These are phyloP conservation scores for Cylindrodendrum hubeiense DNA, from an alignment of 2,329 filamentous ascomycete species.

Conservation along the genomic window DNA sequence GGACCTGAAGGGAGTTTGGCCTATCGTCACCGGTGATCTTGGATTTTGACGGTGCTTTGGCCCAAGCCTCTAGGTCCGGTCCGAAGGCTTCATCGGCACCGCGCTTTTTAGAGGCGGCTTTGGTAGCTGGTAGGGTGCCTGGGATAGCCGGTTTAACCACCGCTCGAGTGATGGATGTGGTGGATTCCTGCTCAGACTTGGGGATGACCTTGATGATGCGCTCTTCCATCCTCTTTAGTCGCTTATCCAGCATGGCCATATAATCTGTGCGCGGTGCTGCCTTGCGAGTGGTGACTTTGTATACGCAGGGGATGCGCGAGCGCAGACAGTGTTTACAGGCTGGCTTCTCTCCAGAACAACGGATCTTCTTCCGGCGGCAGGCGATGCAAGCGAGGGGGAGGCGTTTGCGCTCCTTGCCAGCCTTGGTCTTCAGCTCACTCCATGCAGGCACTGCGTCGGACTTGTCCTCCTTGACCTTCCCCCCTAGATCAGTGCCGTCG, in stretches of 20 bases:
- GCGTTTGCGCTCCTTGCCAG: slow-evolving; percentile 94
- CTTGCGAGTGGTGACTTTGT: slow-evolving; percentile 96
- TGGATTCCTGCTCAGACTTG: slow-evolving; percentile 80
- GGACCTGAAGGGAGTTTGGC: slow-evolving; percentile 66
- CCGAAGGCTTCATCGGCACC: slow-evolving; percentile 90
- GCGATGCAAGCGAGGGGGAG: slow-evolving; percentile 95
- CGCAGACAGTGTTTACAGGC: slow-evolving; percentile 96
- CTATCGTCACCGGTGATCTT: slow-evolving; percentile 57
- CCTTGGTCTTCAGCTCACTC: slow-evolving; percentile 90
- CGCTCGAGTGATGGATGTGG: slow-evolving; percentile 79
- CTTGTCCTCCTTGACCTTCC: slow-evolving; percentile 69
- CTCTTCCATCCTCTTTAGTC: slow-evolving; percentile 97
- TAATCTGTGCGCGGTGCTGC: slow-evolving; percentile 96
- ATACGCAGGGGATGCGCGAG: slow-evolving; percentile 94
- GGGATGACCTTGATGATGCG: slow-evolving; percentile 96
- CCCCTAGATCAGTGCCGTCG: slow-evolving; percentile 67
- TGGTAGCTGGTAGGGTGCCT: slow-evolving; percentile 59
- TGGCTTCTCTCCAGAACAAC: slow-evolving; percentile 97
- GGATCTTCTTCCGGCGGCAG: slow-evolving; percentile 96
- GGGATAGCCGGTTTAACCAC: slow-evolving; percentile 84
- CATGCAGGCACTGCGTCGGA: slow-evolving; percentile 73
- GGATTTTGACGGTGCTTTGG: slow-evolving; percentile 68
- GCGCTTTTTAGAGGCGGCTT: slow-evolving; percentile 78
- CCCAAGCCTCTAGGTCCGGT: slow-evolving; percentile 84
- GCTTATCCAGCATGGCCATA: slow-evolving; percentile 98